Conservation (phyloP, 208 protist species). For the Histomonas meleagridis region DNA sequence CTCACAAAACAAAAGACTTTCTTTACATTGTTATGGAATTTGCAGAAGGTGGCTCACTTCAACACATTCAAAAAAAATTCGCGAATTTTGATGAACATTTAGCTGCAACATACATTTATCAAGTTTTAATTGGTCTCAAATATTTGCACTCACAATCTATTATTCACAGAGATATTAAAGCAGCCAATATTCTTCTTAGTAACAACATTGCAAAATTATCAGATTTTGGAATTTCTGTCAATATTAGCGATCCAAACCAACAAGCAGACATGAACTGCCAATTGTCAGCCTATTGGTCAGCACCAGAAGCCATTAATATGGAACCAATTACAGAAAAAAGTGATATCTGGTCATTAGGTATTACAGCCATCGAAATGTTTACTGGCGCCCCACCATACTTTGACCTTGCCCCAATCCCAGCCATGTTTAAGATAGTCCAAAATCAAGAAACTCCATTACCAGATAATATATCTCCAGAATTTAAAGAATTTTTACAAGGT, state of each 20-base stretch:
- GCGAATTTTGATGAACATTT: slow-evolving; percentile 63
- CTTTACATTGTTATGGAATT: slow-evolving; percentile 70
- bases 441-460: slow-evolving; percentile 63
- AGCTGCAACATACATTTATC: slow-evolving; percentile 61
- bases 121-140: slow-evolving; percentile 64
- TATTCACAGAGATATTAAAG: slow-evolving; percentile 70
- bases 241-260: slow-evolving; percentile 50
- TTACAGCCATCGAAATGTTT: slow-evolving; percentile 72
- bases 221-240: slow-evolving; percentile 88
- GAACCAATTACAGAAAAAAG: slow-evolving; percentile 55
- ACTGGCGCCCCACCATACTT: slow-evolving; percentile 72
- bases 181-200: slow-evolving; percentile 68
- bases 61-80: slow-evolving; percentile 64
- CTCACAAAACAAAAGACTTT: slow-evolving; percentile 54
- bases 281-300: slow-evolving; percentile 67
- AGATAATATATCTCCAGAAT: slow-evolving; percentile 37
- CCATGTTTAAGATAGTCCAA: slow-evolving; percentile 67
- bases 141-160: slow-evolving; percentile 69
- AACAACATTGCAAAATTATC: slow-evolving; percentile 76
- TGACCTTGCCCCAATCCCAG: slow-evolving; percentile 64
- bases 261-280: not conserved
- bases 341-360: slow-evolving; percentile 73
- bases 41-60: slow-evolving; percentile 66
- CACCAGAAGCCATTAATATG: slow-evolving; percentile 69
- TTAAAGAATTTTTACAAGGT: slow-evolving; percentile 32